Evolutionary conservation across 2,329 filamentous ascomycete species (phyloP).

Genomic region (Nothophoma quercina): DNA sequence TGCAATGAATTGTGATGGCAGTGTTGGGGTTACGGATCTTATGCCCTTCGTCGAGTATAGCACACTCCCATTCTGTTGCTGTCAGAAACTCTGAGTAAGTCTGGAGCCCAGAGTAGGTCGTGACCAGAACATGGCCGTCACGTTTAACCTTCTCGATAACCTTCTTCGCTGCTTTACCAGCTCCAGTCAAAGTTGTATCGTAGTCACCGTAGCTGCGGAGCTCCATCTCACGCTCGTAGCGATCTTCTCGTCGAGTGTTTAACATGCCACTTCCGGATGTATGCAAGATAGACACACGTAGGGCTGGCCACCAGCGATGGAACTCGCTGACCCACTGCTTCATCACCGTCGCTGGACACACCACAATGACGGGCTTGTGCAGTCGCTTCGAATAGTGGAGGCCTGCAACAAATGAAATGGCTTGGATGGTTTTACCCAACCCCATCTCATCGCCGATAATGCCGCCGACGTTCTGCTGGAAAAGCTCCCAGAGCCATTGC

Average conservation of each 20-base stretch:
- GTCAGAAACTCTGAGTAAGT: conserved; percentile 86
- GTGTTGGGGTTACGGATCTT: conserved; percentile 98
- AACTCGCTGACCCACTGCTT: conserved; percentile 99
- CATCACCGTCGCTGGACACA: conserved; percentile 92
- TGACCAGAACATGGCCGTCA: conserved; percentile 91
- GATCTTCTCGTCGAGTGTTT: conserved; percentile 70
- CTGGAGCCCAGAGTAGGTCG: conserved; percentile 94
- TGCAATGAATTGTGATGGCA: conserved; percentile 92
- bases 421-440: conserved; percentile 89
- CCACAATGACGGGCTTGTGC: conserved; percentile 84
- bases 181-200: conserved; percentile 56
- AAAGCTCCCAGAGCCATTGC: conserved; percentile 93
- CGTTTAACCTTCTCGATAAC: conserved; percentile 83
- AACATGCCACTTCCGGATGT: conserved; percentile 97
- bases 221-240: conserved; percentile 69
- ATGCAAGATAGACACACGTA: conserved; percentile 93
- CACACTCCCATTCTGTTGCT: conserved; percentile 88
- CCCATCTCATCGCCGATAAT: conserved; percentile 99
- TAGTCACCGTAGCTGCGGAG: conserved; percentile 55
- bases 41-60: conserved; percentile 94
- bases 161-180: conserved; percentile 74
- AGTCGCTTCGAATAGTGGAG: conserved; percentile 91
- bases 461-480: conserved; percentile 87
- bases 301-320: conserved; percentile 98
- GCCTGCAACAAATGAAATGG: conserved; percentile 84